Evolutionary conservation across 257 asterid genomes (phyloP).

Genomic region (Primulina eburnea): DNA sequence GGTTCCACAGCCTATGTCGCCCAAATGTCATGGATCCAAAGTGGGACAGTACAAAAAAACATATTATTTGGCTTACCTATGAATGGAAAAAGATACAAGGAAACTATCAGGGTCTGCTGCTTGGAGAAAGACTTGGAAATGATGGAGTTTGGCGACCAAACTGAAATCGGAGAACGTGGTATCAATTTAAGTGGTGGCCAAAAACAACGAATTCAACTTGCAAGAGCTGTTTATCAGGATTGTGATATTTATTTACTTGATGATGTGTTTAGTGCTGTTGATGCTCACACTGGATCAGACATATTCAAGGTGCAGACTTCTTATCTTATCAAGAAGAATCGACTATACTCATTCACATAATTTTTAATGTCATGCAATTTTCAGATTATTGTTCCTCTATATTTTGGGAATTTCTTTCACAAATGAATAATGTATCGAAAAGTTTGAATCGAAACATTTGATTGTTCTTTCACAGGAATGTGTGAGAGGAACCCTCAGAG

Average conservation of each 20-base stretch:
- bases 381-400: no score
- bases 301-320: conserved; percentile 54
- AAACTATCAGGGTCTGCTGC: conserved; percentile 49
- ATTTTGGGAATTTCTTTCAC: no score
- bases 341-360: no score
- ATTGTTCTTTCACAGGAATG: conserved; percentile 46
- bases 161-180: conserved; percentile 81
- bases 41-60: conserved; percentile 64
- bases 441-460: no score
- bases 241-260: conserved; percentile 67
- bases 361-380: no score
- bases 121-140: conserved; percentile 67
- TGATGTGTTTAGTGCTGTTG: conserved; percentile 83
- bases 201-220: conserved; percentile 76
- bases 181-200: conserved; percentile 84
- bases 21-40: conserved; percentile 76
- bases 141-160: conserved; percentile 60
- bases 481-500: conserved; percentile 52
- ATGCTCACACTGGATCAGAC: conserved; percentile 87
- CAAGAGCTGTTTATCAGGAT: conserved; percentile 78
- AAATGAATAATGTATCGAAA: no score
- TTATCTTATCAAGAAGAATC: no score
- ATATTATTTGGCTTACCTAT: conserved; percentile 65
- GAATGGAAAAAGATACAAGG: conserved; percentile 47
- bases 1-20: conserved; percentile 76